Base-by-base conservation (phyloP, 2,329 filamentous ascomycete genomes). In the Cordyceps tenuipes region DNA sequence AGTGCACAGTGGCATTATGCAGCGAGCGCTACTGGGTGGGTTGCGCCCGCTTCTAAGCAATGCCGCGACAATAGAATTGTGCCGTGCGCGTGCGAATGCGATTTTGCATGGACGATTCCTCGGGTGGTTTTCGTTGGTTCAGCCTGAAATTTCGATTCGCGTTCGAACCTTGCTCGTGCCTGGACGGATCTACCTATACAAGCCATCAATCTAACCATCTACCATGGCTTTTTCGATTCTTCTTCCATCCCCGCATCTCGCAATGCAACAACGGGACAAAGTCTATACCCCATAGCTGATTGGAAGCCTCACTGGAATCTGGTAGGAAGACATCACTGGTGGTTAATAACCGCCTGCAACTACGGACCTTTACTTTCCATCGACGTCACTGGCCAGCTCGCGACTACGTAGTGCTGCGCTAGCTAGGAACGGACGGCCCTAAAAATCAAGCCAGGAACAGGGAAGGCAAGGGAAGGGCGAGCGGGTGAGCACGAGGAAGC, bases 21-120 rank as follows among this genome's bases (percentile, higher is more conserved):
- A 46, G n/a, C 43, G 9, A 46, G 43, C 19, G 31, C 54, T 41
- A 21, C 12, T 43, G 44, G 43, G 19, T 29, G 29, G 43, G 43
- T n/a, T 31, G 43, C 43, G 43, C 43, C 47, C 34, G 56, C 56
- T 51, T 58, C 51, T 47, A 46, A 41, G 41, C 53, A 48, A 44
- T 29, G 21, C 53, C 15, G 12, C 43, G 29, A 57, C 54, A 57
- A 57, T 49, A 44, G 54, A 57, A 57, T 57, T 57, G 54, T 57
- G 54, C 47, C 36, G 43, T 17, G 54, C 54, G 54, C 44, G 26
- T 53, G n/a, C 13, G 7, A 34, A 39, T 39, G 54, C 41, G 10
- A 47, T 48, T 21, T 54, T 44, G 51, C 39, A 54, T 34, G 43
- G 36, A 12, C 36, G 36, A 55, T 29, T 43, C n/a, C 36, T 43